A percentile compares a stretch with the other conserved stretches of the same genome.
Evolutionary conservation across 371 early-diverging fungal genomes (phyloP).

Genomic region (Mortierella sp.): DNA sequence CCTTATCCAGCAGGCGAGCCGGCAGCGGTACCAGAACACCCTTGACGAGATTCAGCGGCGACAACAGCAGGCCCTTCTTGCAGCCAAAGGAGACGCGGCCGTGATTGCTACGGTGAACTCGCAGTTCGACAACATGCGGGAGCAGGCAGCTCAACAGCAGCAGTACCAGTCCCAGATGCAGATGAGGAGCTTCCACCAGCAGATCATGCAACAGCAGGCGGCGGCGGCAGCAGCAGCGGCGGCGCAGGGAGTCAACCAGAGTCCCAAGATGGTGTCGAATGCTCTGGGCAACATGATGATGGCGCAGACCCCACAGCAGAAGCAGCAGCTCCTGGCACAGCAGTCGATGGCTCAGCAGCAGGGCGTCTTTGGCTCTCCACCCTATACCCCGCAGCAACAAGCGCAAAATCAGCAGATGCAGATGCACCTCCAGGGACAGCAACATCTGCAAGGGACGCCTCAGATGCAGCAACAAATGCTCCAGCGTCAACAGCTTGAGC

Average conservation of each 20-base stretch:
- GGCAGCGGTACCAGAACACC: constrained; percentile 30
- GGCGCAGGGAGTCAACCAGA: constrained; percentile 48
- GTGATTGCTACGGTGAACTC: constrained; percentile 42
- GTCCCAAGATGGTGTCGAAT: constrained; percentile 27
- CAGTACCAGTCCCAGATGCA: constrained; percentile 32
- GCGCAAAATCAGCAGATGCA: constrained; percentile 43
- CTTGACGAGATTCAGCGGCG: constrained; percentile 46
- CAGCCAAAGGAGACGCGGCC: constrained; percentile 40
- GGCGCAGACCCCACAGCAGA: constrained; percentile 42
- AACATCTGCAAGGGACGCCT: constrained; percentile 47
- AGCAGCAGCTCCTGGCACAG: constrained; percentile 41
- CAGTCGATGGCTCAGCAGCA: constrained; percentile 45
- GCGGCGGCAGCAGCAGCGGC: not conserved
- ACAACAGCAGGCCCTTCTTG: constrained; percentile 45
- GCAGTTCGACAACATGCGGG: constrained; percentile 53
- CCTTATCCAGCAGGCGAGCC: constrained; percentile 32
- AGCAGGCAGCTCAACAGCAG: constrained; percentile 36
- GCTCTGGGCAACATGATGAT: constrained; percentile 41
- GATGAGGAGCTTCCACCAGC: constrained; percentile 34
- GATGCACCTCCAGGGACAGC: constrained; percentile 54
- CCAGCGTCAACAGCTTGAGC: constrained; percentile 42
- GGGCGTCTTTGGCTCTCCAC: constrained; percentile 33
- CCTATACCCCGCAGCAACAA: constrained; percentile 47
- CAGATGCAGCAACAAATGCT: constrained; percentile 52
- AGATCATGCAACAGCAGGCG: constrained; percentile 37